These are phyloP conservation scores for Purpureocillium takamizusanense DNA, from an alignment of 2,329 filamentous ascomycete genomes.

Conservation along the genomic window DNA sequence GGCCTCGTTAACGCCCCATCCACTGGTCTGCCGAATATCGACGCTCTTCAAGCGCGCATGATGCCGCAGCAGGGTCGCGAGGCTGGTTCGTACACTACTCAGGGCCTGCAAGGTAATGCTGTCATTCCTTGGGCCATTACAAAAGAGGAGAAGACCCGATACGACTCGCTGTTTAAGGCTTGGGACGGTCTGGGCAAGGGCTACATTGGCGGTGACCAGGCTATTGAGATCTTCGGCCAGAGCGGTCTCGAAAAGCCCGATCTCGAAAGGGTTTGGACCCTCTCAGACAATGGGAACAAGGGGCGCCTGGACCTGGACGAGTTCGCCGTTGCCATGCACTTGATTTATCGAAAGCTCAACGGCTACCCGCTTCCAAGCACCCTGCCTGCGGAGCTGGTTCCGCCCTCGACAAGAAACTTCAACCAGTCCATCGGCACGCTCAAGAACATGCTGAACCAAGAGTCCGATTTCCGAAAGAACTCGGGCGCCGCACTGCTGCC, in stretches of 20 bases:
- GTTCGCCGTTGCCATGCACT: conserved; percentile 96
- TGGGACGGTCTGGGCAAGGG: conserved; percentile 96
- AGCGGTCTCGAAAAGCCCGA: conserved; percentile 88
- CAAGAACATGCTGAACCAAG: conserved; percentile 79
- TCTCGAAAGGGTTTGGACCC: conserved; percentile 86
- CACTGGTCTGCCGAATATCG: conserved; percentile 84
- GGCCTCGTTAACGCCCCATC: conserved; percentile 93
- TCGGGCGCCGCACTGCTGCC: conserved; percentile 85
- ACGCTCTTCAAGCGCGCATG: conserved; percentile 84
- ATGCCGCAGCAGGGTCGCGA: conserved; percentile 96
- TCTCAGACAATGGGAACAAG: conserved; percentile 89
- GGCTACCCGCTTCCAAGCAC: conserved; percentile 85
- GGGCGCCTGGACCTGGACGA: conserved; percentile 92
- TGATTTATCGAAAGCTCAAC: conserved; percentile 96
- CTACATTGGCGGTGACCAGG: conserved; percentile 82
- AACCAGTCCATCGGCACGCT: conserved; percentile 88
- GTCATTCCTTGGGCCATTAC: conserved; percentile 98
- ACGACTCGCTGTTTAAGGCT: conserved; percentile 87
- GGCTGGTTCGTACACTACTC: conserved; percentile 70
- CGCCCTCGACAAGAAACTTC: conserved; percentile 88
- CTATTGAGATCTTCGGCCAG: conserved; percentile 95
- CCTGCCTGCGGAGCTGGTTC: conserved; percentile 84
- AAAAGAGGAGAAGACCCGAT: conserved; percentile 96
- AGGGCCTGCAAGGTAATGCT: conserved; percentile 83
- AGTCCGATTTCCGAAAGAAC: conserved; percentile 82